Percentiles rank a stretch among this genome's conserved stretches.
phyloP scores from a whole-genome alignment of 305 asterid genomes.

The Solanum chacoense region DNA sequence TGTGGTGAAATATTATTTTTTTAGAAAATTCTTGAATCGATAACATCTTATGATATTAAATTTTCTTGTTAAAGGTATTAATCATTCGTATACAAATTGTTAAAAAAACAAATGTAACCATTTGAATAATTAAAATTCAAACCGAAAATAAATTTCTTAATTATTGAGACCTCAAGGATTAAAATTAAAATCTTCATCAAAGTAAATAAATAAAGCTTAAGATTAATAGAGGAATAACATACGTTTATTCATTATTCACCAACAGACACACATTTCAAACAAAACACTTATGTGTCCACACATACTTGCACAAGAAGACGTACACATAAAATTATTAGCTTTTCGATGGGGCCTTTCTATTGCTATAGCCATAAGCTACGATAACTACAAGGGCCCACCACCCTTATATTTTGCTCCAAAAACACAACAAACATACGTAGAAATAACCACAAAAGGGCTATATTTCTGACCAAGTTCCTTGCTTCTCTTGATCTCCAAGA shows the following conservation, averaged over 20 bases:
- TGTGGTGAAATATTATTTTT: neutral
- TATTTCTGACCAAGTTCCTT: constrained; percentile 16
- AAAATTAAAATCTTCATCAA: neutral
- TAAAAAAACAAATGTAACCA: neutral
- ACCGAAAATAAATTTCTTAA: neutral
- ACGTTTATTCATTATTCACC: neutral
- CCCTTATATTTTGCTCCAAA: neutral
- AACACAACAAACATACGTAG: neutral
- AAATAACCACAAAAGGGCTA: neutral
- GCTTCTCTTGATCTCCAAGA: constrained; percentile 15
- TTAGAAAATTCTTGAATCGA: neutral
- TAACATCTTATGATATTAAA: neutral
- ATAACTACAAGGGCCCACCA: neutral
- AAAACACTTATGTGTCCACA: neutral
- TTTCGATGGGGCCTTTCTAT: neutral
- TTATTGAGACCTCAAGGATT: neutral
- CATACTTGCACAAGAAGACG: neutral
- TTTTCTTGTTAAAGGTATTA: neutral
- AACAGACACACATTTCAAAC: neutral
- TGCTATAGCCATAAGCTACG: neutral
- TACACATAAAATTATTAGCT: neutral
- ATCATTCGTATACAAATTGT: neutral
- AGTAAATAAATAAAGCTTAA: neutral
- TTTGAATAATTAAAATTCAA: neutral
- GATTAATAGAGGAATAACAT: neutral